Percentiles rank a stretch among this genome's conserved stretches.
These are phyloP conservation scores for Uncinocarpus reesii DNA, from an alignment of 2,329 filamentous ascomycete species.

Conservation along the genomic window DNA sequence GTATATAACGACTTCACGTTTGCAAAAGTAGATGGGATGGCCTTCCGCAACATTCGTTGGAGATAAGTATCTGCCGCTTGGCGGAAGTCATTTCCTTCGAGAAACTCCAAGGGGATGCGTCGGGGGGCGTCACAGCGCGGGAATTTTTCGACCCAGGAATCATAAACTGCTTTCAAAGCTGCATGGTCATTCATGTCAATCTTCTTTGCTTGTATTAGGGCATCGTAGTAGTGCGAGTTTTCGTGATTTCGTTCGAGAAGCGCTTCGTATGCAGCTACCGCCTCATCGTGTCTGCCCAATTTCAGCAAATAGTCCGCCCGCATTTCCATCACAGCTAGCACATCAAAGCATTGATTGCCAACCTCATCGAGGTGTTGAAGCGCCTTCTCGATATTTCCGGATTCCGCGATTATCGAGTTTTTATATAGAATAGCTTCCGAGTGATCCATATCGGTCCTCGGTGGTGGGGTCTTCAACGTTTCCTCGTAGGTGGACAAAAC, in stretches of 20 bases:
- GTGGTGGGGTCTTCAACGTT: conserved; percentile 71
- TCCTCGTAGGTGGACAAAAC: conserved; percentile 87
- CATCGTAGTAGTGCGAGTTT: conserved; percentile 74
- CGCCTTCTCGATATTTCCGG: conserved; percentile 70
- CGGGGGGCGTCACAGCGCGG: conserved; percentile 75
- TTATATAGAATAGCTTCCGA: conserved; percentile 93
- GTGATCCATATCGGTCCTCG: conserved; percentile 75
- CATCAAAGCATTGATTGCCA: conserved; percentile 69
- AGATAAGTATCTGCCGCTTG: conserved; percentile 69
- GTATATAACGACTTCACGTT: conserved; percentile 91
- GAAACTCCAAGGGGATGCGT: conserved; percentile 79
- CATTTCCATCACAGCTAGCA: conserved; percentile 73
- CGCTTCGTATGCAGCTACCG: conserved; percentile 66
- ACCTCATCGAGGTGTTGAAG: conserved; percentile 74
- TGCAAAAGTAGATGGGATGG: conserved; percentile 89
- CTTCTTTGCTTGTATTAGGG: conserved; percentile 58
- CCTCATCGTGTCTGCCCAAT: conserved; percentile 67
- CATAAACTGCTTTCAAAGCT: conserved; percentile 63
- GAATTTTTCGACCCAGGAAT: conserved; percentile 69
- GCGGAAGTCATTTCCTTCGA: conserved; percentile 71
- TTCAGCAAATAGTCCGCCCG: conserved; percentile 74
- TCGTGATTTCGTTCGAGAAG: conserved; percentile 82
- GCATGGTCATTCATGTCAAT: conserved; percentile 52
- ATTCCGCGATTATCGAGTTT: conserved; percentile 85
- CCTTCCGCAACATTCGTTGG: conserved; percentile 75